Evolutionary conservation across 2,329 filamentous ascomycete genomes (phyloP).

Genomic region (Mycocentrospora acerina): DNA sequence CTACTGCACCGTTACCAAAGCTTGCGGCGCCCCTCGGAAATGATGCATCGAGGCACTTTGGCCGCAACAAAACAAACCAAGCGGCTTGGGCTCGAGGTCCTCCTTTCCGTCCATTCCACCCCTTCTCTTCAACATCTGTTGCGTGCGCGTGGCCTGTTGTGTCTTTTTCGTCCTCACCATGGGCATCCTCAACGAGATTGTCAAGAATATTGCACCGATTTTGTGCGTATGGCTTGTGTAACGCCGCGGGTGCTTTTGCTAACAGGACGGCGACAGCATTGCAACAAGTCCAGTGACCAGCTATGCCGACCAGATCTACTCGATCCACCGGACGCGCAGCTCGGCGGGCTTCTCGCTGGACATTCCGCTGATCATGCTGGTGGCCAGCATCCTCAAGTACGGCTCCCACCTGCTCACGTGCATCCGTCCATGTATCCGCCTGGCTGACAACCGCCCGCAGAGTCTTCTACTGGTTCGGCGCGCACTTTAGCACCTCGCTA

Average conservation of each 20-base stretch:
- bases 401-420: constrained; percentile 1
- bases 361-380: constrained; percentile 67
- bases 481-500: constrained; percentile 60
- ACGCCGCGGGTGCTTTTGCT: too few relatives aligned
- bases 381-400: constrained; percentile 64
- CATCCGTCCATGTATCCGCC: constrained; percentile 38
- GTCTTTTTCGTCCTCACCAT: constrained; percentile 19
- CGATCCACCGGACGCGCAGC: constrained; percentile 60
- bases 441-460: constrained; percentile 34
- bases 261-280: constrained; percentile 49
- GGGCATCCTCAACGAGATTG: constrained; percentile 39
- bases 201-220: constrained; percentile 41
- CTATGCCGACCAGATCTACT: constrained; percentile 67
- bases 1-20: too few relatives aligned
- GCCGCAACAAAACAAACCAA: too few relatives aligned
- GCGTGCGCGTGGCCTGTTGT: neutral
- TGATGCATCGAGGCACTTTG: too few relatives aligned
- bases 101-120: constrained; percentile 1
- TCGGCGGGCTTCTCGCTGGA: constrained; percentile 67
- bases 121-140: neutral
- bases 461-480: constrained; percentile 67
- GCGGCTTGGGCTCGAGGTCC: too few relatives aligned
- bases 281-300: constrained; percentile 64
- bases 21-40: too few relatives aligned
- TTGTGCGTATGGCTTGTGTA: constrained; percentile 36